A percentile compares a stretch with the other conserved stretches of the same genome.
These are phyloP conservation scores for Chaetomium cochliodes DNA, from an alignment of 495 filamentous ascomycete species.

Conservation along the genomic window DNA sequence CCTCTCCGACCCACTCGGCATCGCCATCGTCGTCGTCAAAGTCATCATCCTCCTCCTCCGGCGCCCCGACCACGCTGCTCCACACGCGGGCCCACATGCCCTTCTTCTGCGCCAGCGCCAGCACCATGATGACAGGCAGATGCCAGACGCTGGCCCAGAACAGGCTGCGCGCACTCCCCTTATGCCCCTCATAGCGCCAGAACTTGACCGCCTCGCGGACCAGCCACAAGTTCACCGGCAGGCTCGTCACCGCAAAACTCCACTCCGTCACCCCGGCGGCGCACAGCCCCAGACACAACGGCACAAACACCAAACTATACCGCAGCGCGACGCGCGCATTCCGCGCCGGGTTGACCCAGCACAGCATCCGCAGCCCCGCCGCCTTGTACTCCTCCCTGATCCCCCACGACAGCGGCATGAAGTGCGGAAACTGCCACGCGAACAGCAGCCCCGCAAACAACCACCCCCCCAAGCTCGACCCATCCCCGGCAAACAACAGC, in stretches of 20 bases:
- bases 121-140: constrained; percentile 82
- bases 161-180: constrained; percentile 77
- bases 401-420: constrained; percentile 84
- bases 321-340: constrained; percentile 84
- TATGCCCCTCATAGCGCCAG: constrained; percentile 72
- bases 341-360: constrained; percentile 78
- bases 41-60: constrained; percentile 39
- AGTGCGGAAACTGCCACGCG: constrained; percentile 98
- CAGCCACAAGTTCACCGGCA: constrained; percentile 84
- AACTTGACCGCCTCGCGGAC: constrained; percentile 77
- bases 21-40: constrained; percentile 36
- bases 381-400: constrained; percentile 86
- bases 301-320: constrained; percentile 85
- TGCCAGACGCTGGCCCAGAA: constrained; percentile 99
- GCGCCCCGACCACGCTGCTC: constrained; percentile 61
- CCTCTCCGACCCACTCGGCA: constrained; percentile 10
- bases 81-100: constrained; percentile 87
- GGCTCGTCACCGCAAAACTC: constrained; percentile 78
- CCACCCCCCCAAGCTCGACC: constrained; percentile 77
- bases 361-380: constrained; percentile 88
- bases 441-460: constrained; percentile 80
- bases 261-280: constrained; percentile 81
- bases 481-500: constrained; percentile 57
- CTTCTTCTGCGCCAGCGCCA: constrained; percentile 92
- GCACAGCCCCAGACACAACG: constrained; percentile 80